These are phyloP conservation scores for Phytophthora podocarpi DNA, from an alignment of 352 stramenopile genomes.

Conservation along the genomic window DNA sequence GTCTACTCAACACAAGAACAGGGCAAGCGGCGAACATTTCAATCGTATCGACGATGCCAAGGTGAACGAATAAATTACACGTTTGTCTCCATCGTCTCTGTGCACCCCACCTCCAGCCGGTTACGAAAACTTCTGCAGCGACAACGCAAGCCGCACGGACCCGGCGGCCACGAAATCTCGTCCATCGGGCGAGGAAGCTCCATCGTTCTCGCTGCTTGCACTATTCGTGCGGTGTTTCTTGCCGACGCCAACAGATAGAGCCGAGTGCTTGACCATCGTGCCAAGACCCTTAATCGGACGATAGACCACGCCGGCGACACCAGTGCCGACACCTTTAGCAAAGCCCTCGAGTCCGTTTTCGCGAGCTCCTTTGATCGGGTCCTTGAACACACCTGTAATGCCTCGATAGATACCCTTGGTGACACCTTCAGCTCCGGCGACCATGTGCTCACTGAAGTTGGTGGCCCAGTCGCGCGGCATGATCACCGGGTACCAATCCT, in stretches of 20 bases:
- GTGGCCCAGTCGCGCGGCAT: constrained; percentile 75
- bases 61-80: constrained; percentile 64
- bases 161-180: constrained; percentile 59
- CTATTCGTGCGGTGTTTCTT: constrained; percentile 45
- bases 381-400: constrained; percentile 80
- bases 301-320: constrained; percentile 74
- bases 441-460: constrained; percentile 86
- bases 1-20: too few species aligned
- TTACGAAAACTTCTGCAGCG: constrained; percentile 62
- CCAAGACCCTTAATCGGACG: constrained; percentile 74
- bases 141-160: constrained; percentile 62
- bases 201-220: constrained; percentile 42
- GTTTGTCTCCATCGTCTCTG: constrained; percentile 31
- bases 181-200: constrained; percentile 4
- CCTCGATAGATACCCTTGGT: constrained; percentile 72
- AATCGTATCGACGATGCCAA: constrained; percentile 17
- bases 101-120: not conserved
- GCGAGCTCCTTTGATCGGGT: constrained; percentile 79
- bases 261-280: constrained; percentile 81
- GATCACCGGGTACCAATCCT: constrained; percentile 59
- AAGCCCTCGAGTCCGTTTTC: constrained; percentile 75
- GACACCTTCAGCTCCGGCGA: constrained; percentile 70
- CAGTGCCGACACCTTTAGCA: constrained; percentile 71
- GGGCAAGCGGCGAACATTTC: not conserved
- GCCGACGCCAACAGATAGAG: constrained; percentile 60